Conservation (phyloP, 352 stramenopile genomes). For the Globisporangium nagaii region DNA sequence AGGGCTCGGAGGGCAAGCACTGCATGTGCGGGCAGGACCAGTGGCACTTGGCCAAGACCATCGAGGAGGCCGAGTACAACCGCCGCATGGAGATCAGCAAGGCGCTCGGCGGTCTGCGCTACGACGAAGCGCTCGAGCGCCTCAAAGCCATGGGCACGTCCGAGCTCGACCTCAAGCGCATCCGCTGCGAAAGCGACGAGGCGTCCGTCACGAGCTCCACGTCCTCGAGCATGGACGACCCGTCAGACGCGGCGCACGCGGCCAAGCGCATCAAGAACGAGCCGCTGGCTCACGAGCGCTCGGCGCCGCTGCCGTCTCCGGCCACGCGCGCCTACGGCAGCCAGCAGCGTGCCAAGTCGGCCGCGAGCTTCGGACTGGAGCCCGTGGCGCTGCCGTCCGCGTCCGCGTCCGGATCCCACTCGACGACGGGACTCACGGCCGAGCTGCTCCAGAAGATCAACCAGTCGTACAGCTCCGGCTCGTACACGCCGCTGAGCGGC, state of each 20-base stretch:
- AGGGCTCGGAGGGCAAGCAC: conserved; percentile 77
- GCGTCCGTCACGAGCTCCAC: conserved; percentile 16
- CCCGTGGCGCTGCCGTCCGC: not conserved
- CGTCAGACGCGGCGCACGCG: not conserved
- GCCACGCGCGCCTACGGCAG: conserved; percentile 20
- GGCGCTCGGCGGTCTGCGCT: conserved; percentile 70
- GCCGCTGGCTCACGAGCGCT: conserved; percentile 9
- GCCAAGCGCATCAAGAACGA: conserved; percentile 17
- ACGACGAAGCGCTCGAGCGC: conserved; percentile 69
- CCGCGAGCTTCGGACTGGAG: conserved; percentile 10
- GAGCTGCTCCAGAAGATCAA: conserved; percentile 17
- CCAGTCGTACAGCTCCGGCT: conserved; percentile 19
- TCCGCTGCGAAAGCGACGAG: conserved; percentile 34
- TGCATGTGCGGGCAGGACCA: conserved; percentile 75
- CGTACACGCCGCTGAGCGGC: conserved; percentile 23
- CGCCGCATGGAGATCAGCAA: conserved; percentile 82
- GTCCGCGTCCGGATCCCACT: not conserved
- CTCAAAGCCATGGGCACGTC: conserved; percentile 55
- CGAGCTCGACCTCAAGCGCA: conserved; percentile 50
- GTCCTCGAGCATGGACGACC: conserved; percentile 12
- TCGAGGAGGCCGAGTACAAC: conserved; percentile 83
- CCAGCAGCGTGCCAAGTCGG: conserved; percentile 1
- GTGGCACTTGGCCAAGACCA: conserved; percentile 77
- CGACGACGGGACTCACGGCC: conserved; percentile 4
- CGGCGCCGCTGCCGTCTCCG: conserved; percentile 13